A percentile compares a stretch with the other conserved stretches of the same genome.
Conservation (phyloP, 805 yeast species). For the Yamadazyma takamatsuzukensis region DNA sequence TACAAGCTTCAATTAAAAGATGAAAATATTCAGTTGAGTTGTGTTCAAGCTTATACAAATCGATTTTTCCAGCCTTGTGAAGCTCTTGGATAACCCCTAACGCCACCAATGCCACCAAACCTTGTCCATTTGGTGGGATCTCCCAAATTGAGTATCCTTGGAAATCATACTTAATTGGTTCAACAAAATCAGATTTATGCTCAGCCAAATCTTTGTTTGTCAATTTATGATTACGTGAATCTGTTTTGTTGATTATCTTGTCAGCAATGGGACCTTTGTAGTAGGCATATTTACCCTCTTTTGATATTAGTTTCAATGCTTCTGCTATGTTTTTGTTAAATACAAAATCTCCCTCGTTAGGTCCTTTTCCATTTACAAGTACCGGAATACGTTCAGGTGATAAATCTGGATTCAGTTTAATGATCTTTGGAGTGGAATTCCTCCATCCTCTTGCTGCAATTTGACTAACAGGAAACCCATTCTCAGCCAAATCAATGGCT, state of each 20-base stretch:
- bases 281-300: constrained; percentile 60
- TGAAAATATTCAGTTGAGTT: constrained; percentile 73
- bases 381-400: constrained; percentile 22
- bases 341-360: constrained; percentile 56
- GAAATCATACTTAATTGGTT: constrained; percentile 56
- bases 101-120: constrained; percentile 69
- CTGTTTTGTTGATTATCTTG: constrained; percentile 53
- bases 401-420: constrained; percentile 31
- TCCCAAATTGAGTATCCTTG: constrained; percentile 64
- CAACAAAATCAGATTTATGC: constrained; percentile 61
- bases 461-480: constrained; percentile 63
- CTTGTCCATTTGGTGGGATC: constrained; percentile 83
- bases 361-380: constrained; percentile 38
- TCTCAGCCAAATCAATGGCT: constrained; percentile 65
- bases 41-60: constrained; percentile 46
- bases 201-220: constrained; percentile 50
- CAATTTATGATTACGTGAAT: constrained; percentile 53
- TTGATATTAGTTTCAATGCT: constrained; percentile 49
- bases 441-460: constrained; percentile 53
- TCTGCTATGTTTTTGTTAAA: constrained; percentile 50
- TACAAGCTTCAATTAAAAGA: constrained; percentile 64
- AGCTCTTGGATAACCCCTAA: constrained; percentile 62
- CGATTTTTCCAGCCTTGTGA: constrained; percentile 38
- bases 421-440: constrained; percentile 35
- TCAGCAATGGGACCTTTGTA: constrained; percentile 71